Evolutionary conservation across 2,329 filamentous ascomycete genomes (phyloP).

Genomic region (Coleophoma crateriformis): DNA sequence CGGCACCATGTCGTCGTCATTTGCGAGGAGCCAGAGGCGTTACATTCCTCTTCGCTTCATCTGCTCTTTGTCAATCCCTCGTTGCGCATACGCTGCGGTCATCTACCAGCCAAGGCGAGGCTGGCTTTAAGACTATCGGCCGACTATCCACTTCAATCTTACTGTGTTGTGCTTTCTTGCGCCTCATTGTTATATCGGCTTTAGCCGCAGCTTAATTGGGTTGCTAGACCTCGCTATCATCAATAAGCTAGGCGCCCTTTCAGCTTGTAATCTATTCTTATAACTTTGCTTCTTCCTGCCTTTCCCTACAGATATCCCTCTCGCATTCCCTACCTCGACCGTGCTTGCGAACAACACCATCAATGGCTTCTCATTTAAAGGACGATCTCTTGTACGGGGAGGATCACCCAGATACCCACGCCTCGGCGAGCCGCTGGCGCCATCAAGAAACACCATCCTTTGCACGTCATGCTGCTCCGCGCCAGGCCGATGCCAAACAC

Average conservation of each 20-base stretch:
- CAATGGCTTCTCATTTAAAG: slow-evolving; percentile 20
- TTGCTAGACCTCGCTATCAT: neutral
- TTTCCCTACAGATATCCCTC: too few species aligned
- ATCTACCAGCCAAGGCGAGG: too few species aligned
- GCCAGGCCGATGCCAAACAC: slow-evolving; percentile 19
- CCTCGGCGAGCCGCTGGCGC: slow-evolving; percentile 53
- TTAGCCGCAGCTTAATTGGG: neutral
- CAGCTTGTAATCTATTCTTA: too few species aligned
- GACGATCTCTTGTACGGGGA: slow-evolving; percentile 19
- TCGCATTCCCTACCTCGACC: neutral
- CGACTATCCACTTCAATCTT: neutral
- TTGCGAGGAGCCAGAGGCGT: too few species aligned
- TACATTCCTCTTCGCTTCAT: neutral
- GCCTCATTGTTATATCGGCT: neutral
- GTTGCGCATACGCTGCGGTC: neutral
- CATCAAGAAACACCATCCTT: slow-evolving; percentile 58
- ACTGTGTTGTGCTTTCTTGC: neutral
- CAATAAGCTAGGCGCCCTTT: neutral
- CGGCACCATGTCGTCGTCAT: neutral
- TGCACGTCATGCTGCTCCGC: slow-evolving; percentile 38
- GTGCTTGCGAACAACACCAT: neutral
- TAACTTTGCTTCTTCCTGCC: too few species aligned
- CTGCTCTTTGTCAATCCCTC: neutral
- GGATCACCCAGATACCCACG: slow-evolving; percentile 42
- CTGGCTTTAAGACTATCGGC: too few species aligned